These are phyloP conservation scores for Trematosphaeria pertusa DNA, from an alignment of 2,329 filamentous ascomycete genomes.

Conservation along the genomic window DNA sequence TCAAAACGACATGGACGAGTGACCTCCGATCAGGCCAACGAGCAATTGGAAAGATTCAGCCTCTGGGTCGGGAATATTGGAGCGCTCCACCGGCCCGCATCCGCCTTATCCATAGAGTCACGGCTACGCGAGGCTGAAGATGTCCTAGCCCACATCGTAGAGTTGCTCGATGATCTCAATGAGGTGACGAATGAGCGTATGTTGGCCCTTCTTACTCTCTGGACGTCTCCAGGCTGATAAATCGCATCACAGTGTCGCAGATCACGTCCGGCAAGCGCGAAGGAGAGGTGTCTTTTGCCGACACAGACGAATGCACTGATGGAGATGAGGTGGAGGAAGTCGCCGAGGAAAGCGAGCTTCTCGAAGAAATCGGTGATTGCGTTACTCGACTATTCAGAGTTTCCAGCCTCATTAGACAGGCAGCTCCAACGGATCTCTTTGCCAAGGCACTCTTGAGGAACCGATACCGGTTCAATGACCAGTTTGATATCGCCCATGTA, in stretches of 20 bases:
- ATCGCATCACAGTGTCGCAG: too few relatives aligned
- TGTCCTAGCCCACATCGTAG: conserved; percentile 14
- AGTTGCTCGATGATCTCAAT: conserved; percentile 19
- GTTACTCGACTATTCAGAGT: conserved; percentile 23
- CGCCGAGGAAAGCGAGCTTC: conserved; percentile 20
- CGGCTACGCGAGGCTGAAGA: conserved; percentile 22
- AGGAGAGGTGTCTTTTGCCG: conserved; percentile 5
- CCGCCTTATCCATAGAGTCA: conserved; percentile 21
- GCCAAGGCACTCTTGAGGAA: conserved; percentile 21
- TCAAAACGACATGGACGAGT: neutral
- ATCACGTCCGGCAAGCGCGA: conserved; percentile 16
- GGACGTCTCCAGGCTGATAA: too few relatives aligned
- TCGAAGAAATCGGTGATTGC: conserved; percentile 17
- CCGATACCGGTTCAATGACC: conserved; percentile 21
- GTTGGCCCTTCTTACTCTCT: conserved; percentile 1
- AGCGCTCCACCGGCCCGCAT: conserved; percentile 16
- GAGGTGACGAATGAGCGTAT: conserved; percentile 13
- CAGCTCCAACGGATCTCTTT: conserved; percentile 20
- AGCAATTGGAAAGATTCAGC: conserved; percentile 23
- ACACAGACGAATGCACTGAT: neutral
- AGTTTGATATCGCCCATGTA: conserved; percentile 26
- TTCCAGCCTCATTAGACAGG: conserved; percentile 23
- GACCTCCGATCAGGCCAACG: conserved; percentile 6
- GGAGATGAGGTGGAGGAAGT: neutral
- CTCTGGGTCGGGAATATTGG: conserved; percentile 28